Base-by-base conservation (phyloP, 2,329 filamentous ascomycete genomes). In the Colletotrichum sp. region DNA sequence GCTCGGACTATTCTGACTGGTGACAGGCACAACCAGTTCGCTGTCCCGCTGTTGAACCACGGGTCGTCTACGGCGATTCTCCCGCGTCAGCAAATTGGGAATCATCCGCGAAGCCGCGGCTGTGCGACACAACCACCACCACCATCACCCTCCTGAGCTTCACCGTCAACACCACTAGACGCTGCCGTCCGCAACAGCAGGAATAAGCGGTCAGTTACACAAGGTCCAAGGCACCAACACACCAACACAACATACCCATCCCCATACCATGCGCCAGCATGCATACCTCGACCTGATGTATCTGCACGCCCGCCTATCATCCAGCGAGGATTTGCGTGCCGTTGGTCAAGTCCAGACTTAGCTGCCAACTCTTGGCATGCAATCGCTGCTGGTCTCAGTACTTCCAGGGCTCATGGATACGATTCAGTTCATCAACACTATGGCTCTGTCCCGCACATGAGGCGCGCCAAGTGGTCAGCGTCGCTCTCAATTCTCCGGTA, bases 381-480 rank as follows among this genome's bases (percentile, higher is more conserved):
- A 32, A 28, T 14, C n/a, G 36, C 55, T 75, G 26, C 57, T 28
- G 24, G 18, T 36, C 57, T 26, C 63, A 30, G 39, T 32, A n/a
- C 30, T 55, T 39, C 4, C 36, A 48, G 16, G 28, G 16, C 36
- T 26, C 55, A 60, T n/a, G 71, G 43, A 63, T 28, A 43, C 39
- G 32, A 72, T 59, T 43, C 26, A 43, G 30, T 30, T 48, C 12
- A 26, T 63, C 21, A 52, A 32, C 55, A 63, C 13, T 36, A 30
- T 36, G 52, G 57, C 63, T 36, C 64, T 32, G 18, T 14, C 21
- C n/a, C 21, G 52, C 60, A 52, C 60, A 39, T 65, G 70, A 73
- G 48, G 59, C 32, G 73, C 60, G 64, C 73, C 64, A 75, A 65
- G 73, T 73, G 73, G 63, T 65, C 32, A 48, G 73, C 70, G 48